These are phyloP conservation scores for Hanseniaspora pseudoguilliermondii DNA, from an alignment of 805 yeast species.

Conservation along the genomic window DNA sequence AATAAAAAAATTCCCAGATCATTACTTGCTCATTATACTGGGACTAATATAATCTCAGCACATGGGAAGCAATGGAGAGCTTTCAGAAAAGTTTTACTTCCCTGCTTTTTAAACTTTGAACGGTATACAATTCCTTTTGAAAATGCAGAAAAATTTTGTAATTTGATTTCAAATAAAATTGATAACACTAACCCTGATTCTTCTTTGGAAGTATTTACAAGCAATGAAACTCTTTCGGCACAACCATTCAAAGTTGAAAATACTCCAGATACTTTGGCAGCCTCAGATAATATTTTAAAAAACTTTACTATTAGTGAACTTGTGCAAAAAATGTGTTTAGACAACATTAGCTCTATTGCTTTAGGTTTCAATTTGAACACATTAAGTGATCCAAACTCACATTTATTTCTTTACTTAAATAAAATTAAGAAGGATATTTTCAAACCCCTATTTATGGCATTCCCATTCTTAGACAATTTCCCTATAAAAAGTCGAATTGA, in stretches of 20 bases:
- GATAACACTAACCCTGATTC: not conserved
- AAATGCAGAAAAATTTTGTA: slow-evolving; percentile 30
- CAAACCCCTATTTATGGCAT: slow-evolving; percentile 40
- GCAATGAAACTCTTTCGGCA: not conserved
- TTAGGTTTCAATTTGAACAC: slow-evolving; percentile 39
- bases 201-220: not conserved
- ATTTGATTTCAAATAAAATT: slow-evolving; percentile 18
- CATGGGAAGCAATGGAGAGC: slow-evolving; percentile 41
- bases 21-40: slow-evolving; percentile 42
- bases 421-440: slow-evolving; percentile 41
- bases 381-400: slow-evolving; percentile 24
- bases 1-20: slow-evolving; percentile 46
- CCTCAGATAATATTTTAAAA: not conserved
- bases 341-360: slow-evolving; percentile 38
- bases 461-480: slow-evolving; percentile 40
- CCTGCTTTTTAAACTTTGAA: slow-evolving; percentile 40
- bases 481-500: slow-evolving; percentile 36
- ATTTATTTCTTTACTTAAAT: slow-evolving; percentile 32
- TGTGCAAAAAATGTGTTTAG: slow-evolving; percentile 37
- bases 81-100: slow-evolving; percentile 35
- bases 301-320: slow-evolving; percentile 27
- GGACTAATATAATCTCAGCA: slow-evolving; percentile 49
- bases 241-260: not conserved
- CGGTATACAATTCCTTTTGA: slow-evolving; percentile 25
- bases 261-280: not conserved